Base-by-base conservation (phyloP, 257 asterid genomes). In the Plantago elongata region DNA sequence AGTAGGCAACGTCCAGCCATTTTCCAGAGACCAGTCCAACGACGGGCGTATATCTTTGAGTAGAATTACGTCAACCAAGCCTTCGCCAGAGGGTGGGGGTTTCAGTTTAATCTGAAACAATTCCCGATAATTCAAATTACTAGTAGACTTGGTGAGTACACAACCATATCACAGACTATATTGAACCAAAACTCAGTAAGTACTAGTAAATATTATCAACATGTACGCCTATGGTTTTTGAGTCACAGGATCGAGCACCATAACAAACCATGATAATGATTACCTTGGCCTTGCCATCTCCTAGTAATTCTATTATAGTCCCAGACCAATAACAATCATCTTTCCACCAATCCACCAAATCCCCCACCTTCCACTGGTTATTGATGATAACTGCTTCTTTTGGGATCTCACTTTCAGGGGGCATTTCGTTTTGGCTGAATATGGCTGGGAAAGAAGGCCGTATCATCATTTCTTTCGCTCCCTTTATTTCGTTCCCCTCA, bases 11-110 rank as follows among this genome's bases (percentile, higher is more conserved):
- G 72, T 73, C 99, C 97, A 89, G 62, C 96, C 96, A 66, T 52
- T 49, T 50, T 81, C 63, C 1, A 63, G 82, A 60, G 95, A 83
- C 99, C 99, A 92, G 49, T 81, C 81, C 51, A 92, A 80, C 60
- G 96, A 84, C 43, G 95, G 95, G 47, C 99, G 96, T 54, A 92
- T 40, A 72, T 86, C 94, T 75, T 77, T 69, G 49, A 85, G 47
- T 17, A 14, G 44, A 72, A 59, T 81, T 42, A 65, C 75, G 72
- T 92, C 84, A 40, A 60, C 11, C 11, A 30, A 17, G 43, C 97
- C 99, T 80, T 89, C 96, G 18, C 97, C 97, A 44, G 57, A 15
- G 51, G 99, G 99, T 14, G 67, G 78, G 48, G 66, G 82, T 3
- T 60, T 54, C 76, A 92, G 74, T 71, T 81, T 78, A 57, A 92